Percentiles rank a stretch among this genome's conserved stretches.
These are phyloP conservation scores for Clavariopsis aquatica DNA, from an alignment of 495 filamentous ascomycete genomes.

Conservation along the genomic window DNA sequence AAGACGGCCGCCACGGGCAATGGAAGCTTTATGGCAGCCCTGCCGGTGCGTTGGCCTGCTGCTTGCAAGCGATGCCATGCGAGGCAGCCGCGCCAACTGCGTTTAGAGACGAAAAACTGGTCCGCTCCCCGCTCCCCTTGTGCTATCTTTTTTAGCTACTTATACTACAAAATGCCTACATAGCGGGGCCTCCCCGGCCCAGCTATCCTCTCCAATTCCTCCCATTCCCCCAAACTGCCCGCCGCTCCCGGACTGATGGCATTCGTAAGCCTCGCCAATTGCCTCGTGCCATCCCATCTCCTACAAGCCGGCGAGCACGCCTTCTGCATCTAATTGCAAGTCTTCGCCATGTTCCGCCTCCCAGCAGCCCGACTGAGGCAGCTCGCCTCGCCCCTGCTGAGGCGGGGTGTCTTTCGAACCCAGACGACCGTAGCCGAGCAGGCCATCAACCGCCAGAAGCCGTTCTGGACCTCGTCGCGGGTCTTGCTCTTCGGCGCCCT, in stretches of 20 bases:
- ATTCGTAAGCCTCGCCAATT: constrained; percentile 14
- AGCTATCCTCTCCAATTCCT: constrained; percentile 1
- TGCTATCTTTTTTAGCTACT: constrained; percentile 32
- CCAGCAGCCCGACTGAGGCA: constrained; percentile 24
- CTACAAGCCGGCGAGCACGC: constrained; percentile 13
- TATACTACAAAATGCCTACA: constrained; percentile 38
- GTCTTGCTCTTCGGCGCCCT: constrained; percentile 44
- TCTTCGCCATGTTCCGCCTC: constrained; percentile 32
- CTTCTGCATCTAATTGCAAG: constrained; percentile 10
- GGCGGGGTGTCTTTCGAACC: constrained; percentile 29
- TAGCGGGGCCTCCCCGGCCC: constrained; percentile 22
- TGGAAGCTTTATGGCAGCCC: constrained; percentile 21
- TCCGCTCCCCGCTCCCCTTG: constrained; percentile 33
- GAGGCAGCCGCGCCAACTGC: constrained; percentile 36
- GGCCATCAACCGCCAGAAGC: constrained; percentile 20
- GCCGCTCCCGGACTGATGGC: constrained; percentile 25
- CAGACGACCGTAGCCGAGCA: constrained; percentile 33
- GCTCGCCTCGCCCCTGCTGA: constrained; percentile 31
- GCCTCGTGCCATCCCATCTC: neutral
- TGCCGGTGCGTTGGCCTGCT: constrained; percentile 36
- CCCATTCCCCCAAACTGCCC: constrained; percentile 9
- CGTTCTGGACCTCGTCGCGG: constrained; percentile 45
- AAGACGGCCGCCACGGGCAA: constrained; percentile 8
- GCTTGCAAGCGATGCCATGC: constrained; percentile 21
- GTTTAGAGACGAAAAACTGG: constrained; percentile 39